Percentiles rank a stretch among this genome's conserved stretches.
These are phyloP conservation scores for Colletotrichum magnum DNA, from an alignment of 2,329 filamentous ascomycete genomes.

Conservation along the genomic window DNA sequence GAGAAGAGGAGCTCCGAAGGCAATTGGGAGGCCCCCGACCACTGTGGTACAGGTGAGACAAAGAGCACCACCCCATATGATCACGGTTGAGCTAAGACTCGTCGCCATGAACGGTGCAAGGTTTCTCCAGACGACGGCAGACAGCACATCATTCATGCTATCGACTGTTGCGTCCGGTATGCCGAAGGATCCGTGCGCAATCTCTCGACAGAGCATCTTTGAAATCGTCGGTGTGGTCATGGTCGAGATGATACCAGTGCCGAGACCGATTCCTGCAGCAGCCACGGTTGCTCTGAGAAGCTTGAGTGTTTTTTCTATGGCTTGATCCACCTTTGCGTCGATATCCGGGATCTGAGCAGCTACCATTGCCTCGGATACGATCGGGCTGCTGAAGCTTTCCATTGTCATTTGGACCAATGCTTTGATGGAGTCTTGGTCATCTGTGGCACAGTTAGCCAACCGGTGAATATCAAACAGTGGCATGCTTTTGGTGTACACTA, in stretches of 20 bases:
- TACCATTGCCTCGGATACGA: constrained; percentile 20
- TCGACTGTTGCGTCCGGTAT: constrained; percentile 40
- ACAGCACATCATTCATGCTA: constrained; percentile 43
- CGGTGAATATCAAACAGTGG: not conserved
- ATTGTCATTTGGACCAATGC: constrained; percentile 17
- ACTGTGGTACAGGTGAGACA: constrained; percentile 42
- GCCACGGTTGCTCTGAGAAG: constrained; percentile 36
- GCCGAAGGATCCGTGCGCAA: constrained; percentile 45
- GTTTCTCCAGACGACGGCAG: constrained; percentile 44
- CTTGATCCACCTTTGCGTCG: constrained; percentile 32
- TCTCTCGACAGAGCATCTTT: constrained; percentile 43
- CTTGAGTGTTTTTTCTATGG: constrained; percentile 30
- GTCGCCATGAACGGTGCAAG: constrained; percentile 43
- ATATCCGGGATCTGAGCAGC: constrained; percentile 33
- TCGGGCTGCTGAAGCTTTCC: not conserved
- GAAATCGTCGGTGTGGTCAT: constrained; percentile 44
- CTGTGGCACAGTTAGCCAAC: not conserved
- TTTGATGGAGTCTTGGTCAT: constrained; percentile 38
- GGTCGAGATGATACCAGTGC: constrained; percentile 39
- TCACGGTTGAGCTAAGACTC: constrained; percentile 37
- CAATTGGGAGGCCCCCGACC: constrained; percentile 42
- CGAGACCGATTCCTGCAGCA: not conserved
- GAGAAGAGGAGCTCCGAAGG: constrained; percentile 26
- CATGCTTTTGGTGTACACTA: not conserved
- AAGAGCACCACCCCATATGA: constrained; percentile 31